These are phyloP conservation scores for Verticillium isaacii DNA, from an alignment of 2,329 filamentous ascomycete genomes.

Conservation along the genomic window DNA sequence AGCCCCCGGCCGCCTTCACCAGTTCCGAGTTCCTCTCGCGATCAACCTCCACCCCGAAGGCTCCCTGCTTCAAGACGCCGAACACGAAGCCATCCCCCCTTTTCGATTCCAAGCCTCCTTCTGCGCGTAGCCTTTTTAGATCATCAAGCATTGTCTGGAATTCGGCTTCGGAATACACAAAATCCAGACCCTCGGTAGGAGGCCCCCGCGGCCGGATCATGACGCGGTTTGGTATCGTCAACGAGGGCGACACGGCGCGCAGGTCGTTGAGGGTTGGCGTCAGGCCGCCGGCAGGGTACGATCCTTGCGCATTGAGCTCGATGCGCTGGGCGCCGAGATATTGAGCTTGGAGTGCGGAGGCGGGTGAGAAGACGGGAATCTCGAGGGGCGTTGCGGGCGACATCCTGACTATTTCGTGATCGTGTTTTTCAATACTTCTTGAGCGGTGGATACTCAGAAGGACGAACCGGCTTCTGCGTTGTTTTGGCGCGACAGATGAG, in stretches of 20 bases:
- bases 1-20: conserved; percentile 33
- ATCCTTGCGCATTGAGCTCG: conserved; percentile 48
- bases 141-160: conserved; percentile 38
- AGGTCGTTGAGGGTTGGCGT: conserved; percentile 42
- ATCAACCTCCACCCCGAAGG: conserved; percentile 28
- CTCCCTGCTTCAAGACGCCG: conserved; percentile 32
- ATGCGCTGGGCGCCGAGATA: conserved; percentile 41
- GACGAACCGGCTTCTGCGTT: not conserved
- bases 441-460: too few species aligned
- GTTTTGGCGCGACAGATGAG: not conserved
- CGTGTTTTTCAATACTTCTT: not conserved
- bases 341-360: conserved; percentile 32
- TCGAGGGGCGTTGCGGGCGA: conserved; percentile 33
- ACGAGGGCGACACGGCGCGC: conserved; percentile 8
- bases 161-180: conserved; percentile 43
- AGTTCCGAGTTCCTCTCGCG: conserved; percentile 32
- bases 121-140: conserved; percentile 14
- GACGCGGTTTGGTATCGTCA: conserved; percentile 39
- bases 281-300: conserved; percentile 45
- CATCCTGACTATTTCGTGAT: not conserved
- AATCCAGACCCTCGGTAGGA: conserved; percentile 27
- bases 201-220: conserved; percentile 50
- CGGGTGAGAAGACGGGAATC: conserved; percentile 47
- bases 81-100: conserved; percentile 55
- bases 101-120: conserved; percentile 28